Conservation (phyloP, 2,329 filamentous ascomycete species). For the Monosporascus sp. region DNA sequence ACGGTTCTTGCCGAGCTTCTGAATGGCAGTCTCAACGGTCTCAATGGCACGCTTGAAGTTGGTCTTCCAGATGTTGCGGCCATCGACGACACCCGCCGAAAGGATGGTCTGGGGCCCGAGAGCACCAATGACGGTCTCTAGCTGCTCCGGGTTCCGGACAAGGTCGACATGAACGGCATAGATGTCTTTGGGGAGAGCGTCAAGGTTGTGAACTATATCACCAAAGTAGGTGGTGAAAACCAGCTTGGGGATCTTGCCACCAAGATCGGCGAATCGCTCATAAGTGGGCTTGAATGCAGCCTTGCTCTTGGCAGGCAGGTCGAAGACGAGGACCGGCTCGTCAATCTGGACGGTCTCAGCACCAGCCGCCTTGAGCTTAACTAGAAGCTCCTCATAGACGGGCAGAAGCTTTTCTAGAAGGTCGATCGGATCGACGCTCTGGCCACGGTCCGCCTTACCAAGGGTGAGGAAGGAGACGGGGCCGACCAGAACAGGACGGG, state of each 20-base stretch:
- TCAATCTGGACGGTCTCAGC: constrained; percentile 97
- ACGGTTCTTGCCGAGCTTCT: constrained; percentile 94
- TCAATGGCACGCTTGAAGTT: constrained; percentile 96
- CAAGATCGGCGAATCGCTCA: constrained; percentile 74
- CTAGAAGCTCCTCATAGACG: constrained; percentile 87
- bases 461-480: constrained; percentile 97
- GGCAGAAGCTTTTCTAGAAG: constrained; percentile 90
- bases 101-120: constrained; percentile 86
- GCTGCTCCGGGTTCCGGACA: constrained; percentile 97
- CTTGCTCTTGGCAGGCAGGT: constrained; percentile 86
- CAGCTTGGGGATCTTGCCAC: constrained; percentile 77
- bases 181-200: constrained; percentile 73
- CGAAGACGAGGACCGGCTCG: constrained; percentile 94
- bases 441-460: constrained; percentile 95
- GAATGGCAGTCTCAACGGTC: constrained; percentile 79
- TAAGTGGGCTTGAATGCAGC: constrained; percentile 97
- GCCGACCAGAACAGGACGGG: constrained; percentile 89
- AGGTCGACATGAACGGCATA: constrained; percentile 91
- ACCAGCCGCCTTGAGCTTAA: constrained; percentile 91
- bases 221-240: constrained; percentile 97
- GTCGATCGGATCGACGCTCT: constrained; percentile 87
- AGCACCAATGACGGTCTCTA: constrained; percentile 75
- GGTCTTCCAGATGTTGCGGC: constrained; percentile 99
- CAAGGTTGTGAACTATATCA: constrained; percentile 98
- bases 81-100: constrained; percentile 94